Evolutionary conservation across 2,329 filamentous ascomycete species (phyloP).

Genomic region (Pyrenophora teres): DNA sequence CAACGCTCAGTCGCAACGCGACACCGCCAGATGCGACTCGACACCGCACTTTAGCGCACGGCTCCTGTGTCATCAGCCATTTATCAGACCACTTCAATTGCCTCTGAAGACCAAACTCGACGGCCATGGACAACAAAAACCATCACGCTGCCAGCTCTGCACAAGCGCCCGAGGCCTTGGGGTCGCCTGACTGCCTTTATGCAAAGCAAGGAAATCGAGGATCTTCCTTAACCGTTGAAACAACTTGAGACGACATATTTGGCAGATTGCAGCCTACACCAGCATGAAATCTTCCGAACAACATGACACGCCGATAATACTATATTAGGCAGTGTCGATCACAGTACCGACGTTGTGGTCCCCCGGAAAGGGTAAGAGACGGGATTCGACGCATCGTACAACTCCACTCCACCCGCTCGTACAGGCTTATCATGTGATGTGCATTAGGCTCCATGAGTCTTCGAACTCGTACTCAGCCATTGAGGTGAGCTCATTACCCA

Average conservation of each 20-base stretch:
- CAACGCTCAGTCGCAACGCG: constrained; percentile 1
- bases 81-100: not conserved
- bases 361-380: too few species aligned
- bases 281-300: too few species aligned
- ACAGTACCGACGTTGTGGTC: too few species aligned
- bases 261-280: not conserved
- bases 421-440: not conserved
- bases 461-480: too few species aligned
- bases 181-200: not conserved
- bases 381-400: not conserved
- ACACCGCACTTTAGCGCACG: not conserved
- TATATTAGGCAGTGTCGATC: too few species aligned
- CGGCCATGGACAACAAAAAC: not conserved
- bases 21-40: not conserved
- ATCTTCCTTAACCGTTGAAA: constrained; percentile 7
- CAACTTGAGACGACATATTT: not conserved
- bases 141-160: too few species aligned
- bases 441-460: too few species aligned
- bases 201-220: not conserved
- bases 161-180: not conserved
- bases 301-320: too few species aligned
- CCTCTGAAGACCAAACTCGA: too few species aligned
- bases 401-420: not conserved
- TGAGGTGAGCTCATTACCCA: not conserved
- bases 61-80: not conserved